Evolutionary conservation across 495 filamentous ascomycete genomes (phyloP).

Genomic region (Penicillium robsamsonii): DNA sequence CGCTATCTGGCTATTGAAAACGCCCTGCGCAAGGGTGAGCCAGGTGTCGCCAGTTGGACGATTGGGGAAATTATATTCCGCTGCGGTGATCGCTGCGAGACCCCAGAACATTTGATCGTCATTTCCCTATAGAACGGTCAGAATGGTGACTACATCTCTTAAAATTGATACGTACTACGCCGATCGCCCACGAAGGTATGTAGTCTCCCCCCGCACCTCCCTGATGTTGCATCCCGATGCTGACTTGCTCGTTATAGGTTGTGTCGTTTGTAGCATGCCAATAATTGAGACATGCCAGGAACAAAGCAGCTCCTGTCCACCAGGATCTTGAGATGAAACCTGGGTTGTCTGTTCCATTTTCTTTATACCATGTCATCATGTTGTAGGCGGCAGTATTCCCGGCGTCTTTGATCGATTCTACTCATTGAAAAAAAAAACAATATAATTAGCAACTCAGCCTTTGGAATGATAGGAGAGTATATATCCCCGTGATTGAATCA

Average conservation of each 20-base stretch:
- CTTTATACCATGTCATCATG: slow-evolving; percentile 58
- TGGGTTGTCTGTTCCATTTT: slow-evolving; percentile 51
- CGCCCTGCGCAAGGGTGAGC: slow-evolving; percentile 51
- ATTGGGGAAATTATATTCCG: slow-evolving; percentile 66
- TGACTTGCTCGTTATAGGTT: slow-evolving; percentile 62
- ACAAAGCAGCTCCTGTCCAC: slow-evolving; percentile 71
- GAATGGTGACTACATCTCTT: background rate
- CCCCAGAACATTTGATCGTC: slow-evolving; percentile 79
- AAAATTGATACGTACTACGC: background rate
- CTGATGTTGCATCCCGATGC: slow-evolving; percentile 59
- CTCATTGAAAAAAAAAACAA: background rate
- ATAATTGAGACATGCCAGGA: slow-evolving; percentile 66
- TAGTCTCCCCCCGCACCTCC: slow-evolving; percentile 59
- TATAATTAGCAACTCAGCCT: background rate
- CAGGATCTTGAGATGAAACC: slow-evolving; percentile 41
- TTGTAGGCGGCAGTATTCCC: slow-evolving; percentile 56
- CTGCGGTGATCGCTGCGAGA: slow-evolving; percentile 64
- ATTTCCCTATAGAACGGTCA: slow-evolving; percentile 41
- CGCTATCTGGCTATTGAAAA: slow-evolving; percentile 57
- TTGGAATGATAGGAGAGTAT: background rate
- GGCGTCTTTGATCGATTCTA: slow-evolving; percentile 53
- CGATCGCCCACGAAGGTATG: slow-evolving; percentile 47
- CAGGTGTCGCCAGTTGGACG: slow-evolving; percentile 53
- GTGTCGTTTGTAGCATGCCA: slow-evolving; percentile 68
- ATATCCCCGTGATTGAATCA: background rate